A percentile compares a stretch with the other conserved stretches of the same genome.
phyloP scores from a whole-genome alignment of 108 stramenopile genomes.

The Pseudonitzschia delicatissima region DNA sequence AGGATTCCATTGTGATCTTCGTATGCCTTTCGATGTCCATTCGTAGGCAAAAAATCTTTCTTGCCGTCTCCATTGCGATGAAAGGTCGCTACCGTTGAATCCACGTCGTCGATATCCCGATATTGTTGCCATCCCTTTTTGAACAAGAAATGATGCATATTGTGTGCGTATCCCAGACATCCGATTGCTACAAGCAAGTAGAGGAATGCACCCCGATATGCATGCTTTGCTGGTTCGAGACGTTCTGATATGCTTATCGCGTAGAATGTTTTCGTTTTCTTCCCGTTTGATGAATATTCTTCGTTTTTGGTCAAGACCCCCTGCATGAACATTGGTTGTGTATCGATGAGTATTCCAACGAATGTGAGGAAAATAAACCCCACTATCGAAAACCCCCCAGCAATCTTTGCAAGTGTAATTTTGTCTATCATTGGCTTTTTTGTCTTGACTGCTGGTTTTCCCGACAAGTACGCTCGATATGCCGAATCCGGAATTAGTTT shows the following conservation, averaged over 20 bases:
- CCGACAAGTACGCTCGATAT: conserved; percentile 18
- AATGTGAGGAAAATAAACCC: conserved; percentile 33
- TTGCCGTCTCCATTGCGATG: neutral
- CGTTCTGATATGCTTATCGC: conserved; percentile 20
- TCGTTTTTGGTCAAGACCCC: conserved; percentile 28
- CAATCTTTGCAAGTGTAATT: conserved; percentile 29
- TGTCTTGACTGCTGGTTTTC: neutral
- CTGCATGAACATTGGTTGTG: conserved; percentile 40
- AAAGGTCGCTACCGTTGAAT: conserved; percentile 29
- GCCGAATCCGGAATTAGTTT: conserved; percentile 26
- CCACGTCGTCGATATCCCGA: conserved; percentile 35
- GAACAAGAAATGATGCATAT: conserved; percentile 17
- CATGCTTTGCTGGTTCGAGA: conserved; percentile 28
- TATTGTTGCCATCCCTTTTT: conserved; percentile 27
- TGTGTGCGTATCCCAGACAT: conserved; percentile 31
- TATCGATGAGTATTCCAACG: conserved; percentile 41
- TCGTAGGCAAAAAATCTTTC: conserved; percentile 7
- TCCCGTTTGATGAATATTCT: conserved; percentile 14
- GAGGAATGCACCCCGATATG: conserved; percentile 36
- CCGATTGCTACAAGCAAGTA: conserved; percentile 26
- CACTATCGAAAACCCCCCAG: conserved; percentile 32
- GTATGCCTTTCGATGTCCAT: conserved; percentile 1
- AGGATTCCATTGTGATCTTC: conserved; percentile 1
- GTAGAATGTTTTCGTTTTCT: conserved; percentile 23
- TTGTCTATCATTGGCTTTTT: conserved; percentile 2